Evolutionary conservation across 305 asterid species (phyloP).

Genomic region (Galium porrigens): DNA sequence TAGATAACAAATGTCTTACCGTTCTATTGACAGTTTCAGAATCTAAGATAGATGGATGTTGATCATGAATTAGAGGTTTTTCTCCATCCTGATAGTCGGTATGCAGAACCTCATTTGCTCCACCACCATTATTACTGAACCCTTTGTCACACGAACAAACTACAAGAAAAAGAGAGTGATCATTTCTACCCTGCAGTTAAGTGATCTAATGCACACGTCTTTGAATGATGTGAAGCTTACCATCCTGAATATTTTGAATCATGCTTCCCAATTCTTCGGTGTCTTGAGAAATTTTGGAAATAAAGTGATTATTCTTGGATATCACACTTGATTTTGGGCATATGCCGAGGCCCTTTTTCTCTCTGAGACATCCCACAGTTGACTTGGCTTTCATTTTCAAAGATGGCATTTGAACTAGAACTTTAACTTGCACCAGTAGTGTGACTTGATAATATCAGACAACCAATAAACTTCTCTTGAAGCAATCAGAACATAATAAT

Average conservation of each 20-base stretch:
- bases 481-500: slow-evolving; percentile 30
- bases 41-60: slow-evolving; percentile 21
- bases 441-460: slow-evolving; percentile 29
- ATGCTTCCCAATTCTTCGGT: slow-evolving; percentile 25
- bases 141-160: slow-evolving; percentile 29
- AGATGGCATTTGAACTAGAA: slow-evolving; percentile 75
- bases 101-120: slow-evolving; percentile 23
- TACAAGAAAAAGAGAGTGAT: slow-evolving; percentile 15
- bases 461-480: slow-evolving; percentile 23
- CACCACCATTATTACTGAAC: slow-evolving; percentile 20
- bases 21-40: slow-evolving; percentile 26
- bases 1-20: slow-evolving; percentile 28
- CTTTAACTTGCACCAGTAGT: slow-evolving; percentile 23
- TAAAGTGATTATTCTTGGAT: slow-evolving; percentile 57
- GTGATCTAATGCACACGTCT: background rate
- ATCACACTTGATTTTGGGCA: slow-evolving; percentile 61
- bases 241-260: slow-evolving; percentile 34
- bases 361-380: slow-evolving; percentile 39
- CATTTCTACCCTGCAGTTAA: background rate
- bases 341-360: slow-evolving; percentile 50
- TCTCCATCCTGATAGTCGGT: slow-evolving; percentile 30
- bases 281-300: slow-evolving; percentile 29
- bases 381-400: slow-evolving; percentile 67
- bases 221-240: slow-evolving; percentile 27
- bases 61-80: slow-evolving; percentile 23